A percentile compares a stretch with the other conserved stretches of the same genome.
These are phyloP conservation scores for Thelephora terrestris DNA, from an alignment of 1,284 basidiomycete species.

Conservation along the genomic window DNA sequence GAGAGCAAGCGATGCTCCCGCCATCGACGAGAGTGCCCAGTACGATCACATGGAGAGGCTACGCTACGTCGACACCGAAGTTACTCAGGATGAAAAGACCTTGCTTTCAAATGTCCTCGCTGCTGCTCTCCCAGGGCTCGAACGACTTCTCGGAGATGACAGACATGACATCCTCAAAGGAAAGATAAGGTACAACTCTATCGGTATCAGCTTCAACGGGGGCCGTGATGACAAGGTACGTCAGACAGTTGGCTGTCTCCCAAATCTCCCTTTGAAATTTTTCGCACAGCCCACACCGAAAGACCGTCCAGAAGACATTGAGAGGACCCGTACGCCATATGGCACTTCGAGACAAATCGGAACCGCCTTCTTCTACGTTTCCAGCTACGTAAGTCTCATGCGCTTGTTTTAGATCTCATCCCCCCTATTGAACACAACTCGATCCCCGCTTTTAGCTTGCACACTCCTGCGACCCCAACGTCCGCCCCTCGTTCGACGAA, in stretches of 20 bases:
- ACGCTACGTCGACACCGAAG: constrained; percentile 45
- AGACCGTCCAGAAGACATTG: constrained; percentile 52
- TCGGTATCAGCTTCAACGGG: constrained; percentile 51
- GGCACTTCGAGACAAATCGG: constrained; percentile 68
- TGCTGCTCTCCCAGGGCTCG: constrained; percentile 57
- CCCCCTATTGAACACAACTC: background rate
- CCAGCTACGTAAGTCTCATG: constrained; percentile 50
- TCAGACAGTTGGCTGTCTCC: background rate
- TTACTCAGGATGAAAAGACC: constrained; percentile 38
- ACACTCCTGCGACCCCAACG: constrained; percentile 64
- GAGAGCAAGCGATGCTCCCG: constrained; percentile 25
- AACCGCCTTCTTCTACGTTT: constrained; percentile 61
- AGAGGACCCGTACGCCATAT: constrained; percentile 61
- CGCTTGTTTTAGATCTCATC: background rate
- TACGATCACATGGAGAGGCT: constrained; percentile 69
- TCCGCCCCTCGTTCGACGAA: constrained; percentile 45
- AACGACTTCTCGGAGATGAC: constrained; percentile 56
- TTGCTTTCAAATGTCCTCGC: constrained; percentile 48
- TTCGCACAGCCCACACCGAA: constrained; percentile 34
- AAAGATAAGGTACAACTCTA: constrained; percentile 67
- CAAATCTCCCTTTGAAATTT: background rate
- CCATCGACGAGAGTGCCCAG: constrained; percentile 45
- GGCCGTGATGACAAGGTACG: constrained; percentile 64
- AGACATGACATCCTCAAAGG: constrained; percentile 51
- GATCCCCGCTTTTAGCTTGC: constrained; percentile 30